Conservation (phyloP, 1,284 basidiomycete species). For the Leucocoprinus gongylophorus region DNA sequence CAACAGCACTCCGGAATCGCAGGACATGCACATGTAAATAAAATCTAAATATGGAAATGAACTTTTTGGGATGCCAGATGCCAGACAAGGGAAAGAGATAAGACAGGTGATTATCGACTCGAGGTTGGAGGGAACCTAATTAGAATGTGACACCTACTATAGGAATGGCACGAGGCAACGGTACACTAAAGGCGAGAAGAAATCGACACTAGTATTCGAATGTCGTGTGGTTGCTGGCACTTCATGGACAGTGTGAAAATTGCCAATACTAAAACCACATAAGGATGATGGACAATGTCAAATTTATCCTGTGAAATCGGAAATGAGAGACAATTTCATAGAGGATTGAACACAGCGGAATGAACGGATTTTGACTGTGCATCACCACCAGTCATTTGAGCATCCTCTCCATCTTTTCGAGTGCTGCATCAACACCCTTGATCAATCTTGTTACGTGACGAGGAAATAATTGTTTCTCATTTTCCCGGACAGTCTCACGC, state of each 20-base stretch:
- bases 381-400: conserved; percentile 28
- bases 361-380: background rate
- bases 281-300: background rate
- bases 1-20: too few species aligned
- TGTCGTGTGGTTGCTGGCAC: background rate
- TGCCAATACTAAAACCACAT: background rate
- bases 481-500: conserved; percentile 14
- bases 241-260: background rate
- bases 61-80: background rate
- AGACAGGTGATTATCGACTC: conserved; percentile 4
- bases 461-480: conserved; percentile 35
- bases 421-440: conserved; percentile 48
- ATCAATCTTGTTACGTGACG: conserved; percentile 50
- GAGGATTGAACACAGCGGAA: background rate
- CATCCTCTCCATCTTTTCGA: conserved; percentile 60
- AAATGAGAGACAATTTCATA: conserved; percentile 1
- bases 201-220: background rate
- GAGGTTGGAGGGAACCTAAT: background rate
- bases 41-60: too few species aligned
- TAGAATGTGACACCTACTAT: background rate
- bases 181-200: background rate
- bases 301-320: background rate
- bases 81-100: background rate
- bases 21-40: too few species aligned
- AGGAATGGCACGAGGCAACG: background rate